Conservation (phyloP, 2,329 filamentous ascomycete species). For the Colletotrichum godetiae region DNA sequence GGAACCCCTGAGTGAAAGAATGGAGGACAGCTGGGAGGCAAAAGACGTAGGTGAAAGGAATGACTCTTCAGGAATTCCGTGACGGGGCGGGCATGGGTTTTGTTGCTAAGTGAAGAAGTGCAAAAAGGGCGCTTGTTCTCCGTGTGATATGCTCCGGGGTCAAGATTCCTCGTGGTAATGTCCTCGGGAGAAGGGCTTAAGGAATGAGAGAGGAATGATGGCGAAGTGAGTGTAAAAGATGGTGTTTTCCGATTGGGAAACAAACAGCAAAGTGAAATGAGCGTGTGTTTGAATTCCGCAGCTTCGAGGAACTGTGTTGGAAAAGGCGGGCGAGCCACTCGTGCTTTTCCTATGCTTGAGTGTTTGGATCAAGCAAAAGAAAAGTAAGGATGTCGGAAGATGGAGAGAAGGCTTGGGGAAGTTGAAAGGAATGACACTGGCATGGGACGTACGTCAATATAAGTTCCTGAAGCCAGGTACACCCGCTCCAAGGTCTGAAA, state of each 20-base stretch:
- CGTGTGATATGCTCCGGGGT: constrained; percentile 11
- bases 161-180: constrained; percentile 17
- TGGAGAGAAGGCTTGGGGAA: constrained; percentile 3
- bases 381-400: constrained; percentile 2
- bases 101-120: constrained; percentile 24
- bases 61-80: constrained; percentile 35
- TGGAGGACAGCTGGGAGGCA: constrained; percentile 29
- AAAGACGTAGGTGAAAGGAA: constrained; percentile 34
- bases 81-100: constrained; percentile 34
- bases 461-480: constrained; percentile 35
- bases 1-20: constrained; percentile 33
- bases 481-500: constrained; percentile 24
- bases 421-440: constrained; percentile 25
- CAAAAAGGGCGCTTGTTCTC: constrained; percentile 3
- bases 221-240: constrained; percentile 21
- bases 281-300: constrained; percentile 21
- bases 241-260: constrained; percentile 14
- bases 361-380: constrained; percentile 1
- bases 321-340: background rate
- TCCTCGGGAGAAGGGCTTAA: constrained; percentile 7
- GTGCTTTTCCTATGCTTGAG: constrained; percentile 11
- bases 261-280: constrained; percentile 18
- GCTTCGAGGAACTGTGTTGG: constrained; percentile 1
- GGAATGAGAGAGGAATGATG: constrained; percentile 33
- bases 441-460: constrained; percentile 36